A percentile compares a stretch with the other conserved stretches of the same genome.
Conservation (phyloP, 306 rosid genomes). For the Lupinus albus region DNA sequence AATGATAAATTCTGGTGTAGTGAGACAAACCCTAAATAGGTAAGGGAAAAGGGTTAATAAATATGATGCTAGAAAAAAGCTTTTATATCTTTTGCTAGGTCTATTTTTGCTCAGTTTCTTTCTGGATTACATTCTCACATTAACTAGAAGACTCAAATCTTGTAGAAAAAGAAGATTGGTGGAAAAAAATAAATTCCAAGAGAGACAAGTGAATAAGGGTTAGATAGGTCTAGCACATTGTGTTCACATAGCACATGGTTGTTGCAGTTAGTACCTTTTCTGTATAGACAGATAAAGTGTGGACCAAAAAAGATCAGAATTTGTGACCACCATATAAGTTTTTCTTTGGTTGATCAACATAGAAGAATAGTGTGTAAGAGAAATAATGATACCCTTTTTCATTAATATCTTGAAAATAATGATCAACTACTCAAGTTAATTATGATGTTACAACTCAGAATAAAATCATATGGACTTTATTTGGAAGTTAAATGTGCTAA, state of each 20-base stretch:
- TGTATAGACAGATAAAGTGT: slow-evolving; percentile 18
- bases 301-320: slow-evolving; percentile 9
- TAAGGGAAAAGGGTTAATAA: background rate
- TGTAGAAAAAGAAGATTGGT: slow-evolving; percentile 18
- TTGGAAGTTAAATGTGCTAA: too few relatives aligned
- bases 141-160: slow-evolving; percentile 31
- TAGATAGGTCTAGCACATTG: slow-evolving; percentile 32
- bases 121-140: slow-evolving; percentile 27
- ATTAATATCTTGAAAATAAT: slow-evolving; percentile 20
- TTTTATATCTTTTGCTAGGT: slow-evolving; percentile 24
- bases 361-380: too few relatives aligned
- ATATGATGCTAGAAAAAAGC: slow-evolving; percentile 33
- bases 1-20: too few relatives aligned
- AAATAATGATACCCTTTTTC: slow-evolving; percentile 30
- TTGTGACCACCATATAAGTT: slow-evolving; percentile 32
- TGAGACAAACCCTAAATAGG: too few relatives aligned
- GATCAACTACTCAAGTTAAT: background rate
- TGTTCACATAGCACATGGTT: slow-evolving; percentile 42
- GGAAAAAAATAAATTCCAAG: slow-evolving; percentile 23
- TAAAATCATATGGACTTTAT: too few relatives aligned
- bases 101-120: slow-evolving; percentile 18
- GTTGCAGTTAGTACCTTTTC: slow-evolving; percentile 12
- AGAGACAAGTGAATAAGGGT: slow-evolving; percentile 33
- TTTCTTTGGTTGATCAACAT: slow-evolving; percentile 20
- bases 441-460: too few relatives aligned